Conservation (phyloP, 1,139 yeast genomes). For the Hemisphaericaspora lyxosophila region DNA sequence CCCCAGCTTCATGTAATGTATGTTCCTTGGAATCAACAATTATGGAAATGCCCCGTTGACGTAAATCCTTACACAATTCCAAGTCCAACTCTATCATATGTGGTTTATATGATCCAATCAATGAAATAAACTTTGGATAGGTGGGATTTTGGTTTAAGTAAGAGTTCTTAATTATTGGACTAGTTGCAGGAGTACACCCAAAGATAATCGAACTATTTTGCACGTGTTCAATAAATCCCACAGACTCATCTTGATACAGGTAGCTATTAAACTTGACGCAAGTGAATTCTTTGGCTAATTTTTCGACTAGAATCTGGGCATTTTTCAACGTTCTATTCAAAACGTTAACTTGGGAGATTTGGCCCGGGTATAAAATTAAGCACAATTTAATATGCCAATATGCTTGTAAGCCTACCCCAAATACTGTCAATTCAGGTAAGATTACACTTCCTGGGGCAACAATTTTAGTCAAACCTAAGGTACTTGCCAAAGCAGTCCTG, state of each 20-base stretch:
- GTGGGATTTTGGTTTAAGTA: conserved; percentile 32
- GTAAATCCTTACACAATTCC: conserved; percentile 29
- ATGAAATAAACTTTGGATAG: conserved; percentile 46
- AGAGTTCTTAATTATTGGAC: conserved; percentile 40
- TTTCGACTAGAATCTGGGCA: conserved; percentile 31
- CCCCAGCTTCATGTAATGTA: conserved; percentile 64
- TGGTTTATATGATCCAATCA: conserved; percentile 71
- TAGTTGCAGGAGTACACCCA: conserved; percentile 60
- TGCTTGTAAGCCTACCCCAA: conserved; percentile 70
- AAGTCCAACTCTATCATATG: conserved; percentile 65
- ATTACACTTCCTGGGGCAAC: conserved; percentile 20
- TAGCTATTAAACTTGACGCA: conserved; percentile 21
- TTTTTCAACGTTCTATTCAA: conserved; percentile 48
- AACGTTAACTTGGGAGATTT: conserved; percentile 40
- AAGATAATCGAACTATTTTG: conserved; percentile 44
- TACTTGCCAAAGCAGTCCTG: conserved; percentile 63
- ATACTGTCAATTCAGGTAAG: conserved; percentile 38
- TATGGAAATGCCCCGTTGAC: conserved; percentile 28
- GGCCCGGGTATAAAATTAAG: conserved; percentile 36
- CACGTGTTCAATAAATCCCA: conserved; percentile 19
- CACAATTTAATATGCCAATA: conserved; percentile 61
- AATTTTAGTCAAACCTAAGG: conserved; percentile 45
- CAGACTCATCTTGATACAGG: conserved; percentile 19
- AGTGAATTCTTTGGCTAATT: conserved; percentile 27
- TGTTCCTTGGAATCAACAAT: conserved; percentile 63